Evolutionary conservation across 176 grass and related monocot genomes (phyloP), one percentile per base, ranked within the genome.

Genomic region (Cenchrus fungigraminus): DNA sequence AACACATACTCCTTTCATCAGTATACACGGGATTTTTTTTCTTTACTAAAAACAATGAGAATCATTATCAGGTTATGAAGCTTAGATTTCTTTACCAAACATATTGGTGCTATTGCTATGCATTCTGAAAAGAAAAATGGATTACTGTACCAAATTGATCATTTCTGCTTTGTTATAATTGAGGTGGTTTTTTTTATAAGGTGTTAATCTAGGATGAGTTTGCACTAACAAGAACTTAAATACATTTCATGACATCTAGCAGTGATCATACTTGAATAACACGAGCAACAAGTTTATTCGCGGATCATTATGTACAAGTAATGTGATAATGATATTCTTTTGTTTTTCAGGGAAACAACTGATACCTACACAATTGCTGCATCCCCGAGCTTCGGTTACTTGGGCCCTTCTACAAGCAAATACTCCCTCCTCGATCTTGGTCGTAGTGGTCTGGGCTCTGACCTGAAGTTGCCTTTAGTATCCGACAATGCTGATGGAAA

Each of bases 321-420:
- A n/a, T 51, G 20, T 59, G 56, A 73, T 80, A 37, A 79, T 20
- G 15, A 68, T 37, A n/a, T 29, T 17, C 2, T 19, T 50, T 50
- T 81, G 6, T 77, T 61, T 84, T 71, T 72, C 87, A 98, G 95
- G 78, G 93, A 95, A 82, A 91, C 92, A 73, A 95, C 89, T 77
- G 93, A 98, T 74, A 87, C 95, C 40, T 98, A 92, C 73, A 93
- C 93, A 80, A 98, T 98, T 25, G 82, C 95, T 8, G 93, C 95
- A 78, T 95, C 95, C 63, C 95, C 93, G 46, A 80, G 43, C 82
- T 98, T 98, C 46, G 95, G 95, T 60, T 92, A 93, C 83, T 78
- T 98, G 17, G 89, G 92, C 19, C 87, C 87, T 74, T 88, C 87
- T 31, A 88, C 83, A 11, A 93, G 92, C 86, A 78, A 82, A 90